Evolutionary conservation across 192 early-diverging fungal genomes (phyloP).

Genomic region (Backusella morwellensis): DNA sequence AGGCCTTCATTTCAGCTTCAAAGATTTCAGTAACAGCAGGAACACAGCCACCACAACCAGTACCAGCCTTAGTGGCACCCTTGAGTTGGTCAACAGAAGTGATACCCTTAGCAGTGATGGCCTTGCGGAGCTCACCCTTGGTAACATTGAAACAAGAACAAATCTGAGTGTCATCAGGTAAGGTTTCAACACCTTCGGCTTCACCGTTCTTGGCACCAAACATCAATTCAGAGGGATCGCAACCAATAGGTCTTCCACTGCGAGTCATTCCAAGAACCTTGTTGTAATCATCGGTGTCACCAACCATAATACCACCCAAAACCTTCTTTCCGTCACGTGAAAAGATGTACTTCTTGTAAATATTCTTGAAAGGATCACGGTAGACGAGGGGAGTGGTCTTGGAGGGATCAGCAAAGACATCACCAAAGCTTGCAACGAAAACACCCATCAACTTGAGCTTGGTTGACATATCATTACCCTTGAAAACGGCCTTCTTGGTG

Average conservation of each 20-base stretch:
- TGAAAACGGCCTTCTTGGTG: slow-evolving; percentile 39
- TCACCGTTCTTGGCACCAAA: slow-evolving; percentile 37
- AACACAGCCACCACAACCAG: slow-evolving; percentile 62
- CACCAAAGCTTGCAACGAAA: slow-evolving; percentile 69
- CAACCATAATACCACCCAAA: slow-evolving; percentile 67
- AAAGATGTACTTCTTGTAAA: slow-evolving; percentile 62
- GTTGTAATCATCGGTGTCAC: slow-evolving; percentile 64
- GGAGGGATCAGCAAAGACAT: slow-evolving; percentile 54
- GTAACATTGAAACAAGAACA: slow-evolving; percentile 73
- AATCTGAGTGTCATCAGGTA: slow-evolving; percentile 68
- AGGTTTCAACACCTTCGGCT: slow-evolving; percentile 43
- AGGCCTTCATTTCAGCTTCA: slow-evolving; percentile 54
- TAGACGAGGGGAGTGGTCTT: slow-evolving; percentile 41
- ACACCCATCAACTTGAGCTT: slow-evolving; percentile 69
- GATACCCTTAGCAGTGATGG: slow-evolving; percentile 44
- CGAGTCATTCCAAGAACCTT: slow-evolving; percentile 59
- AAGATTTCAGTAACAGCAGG: slow-evolving; percentile 52
- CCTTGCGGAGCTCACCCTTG: slow-evolving; percentile 52
- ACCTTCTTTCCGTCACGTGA: slow-evolving; percentile 63
- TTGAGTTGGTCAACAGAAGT: slow-evolving; percentile 19
- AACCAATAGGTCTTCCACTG: slow-evolving; percentile 42
- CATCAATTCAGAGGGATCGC: slow-evolving; percentile 55
- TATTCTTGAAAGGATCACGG: slow-evolving; percentile 51
- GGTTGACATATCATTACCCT: slow-evolving; percentile 60
- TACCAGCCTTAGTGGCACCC: slow-evolving; percentile 32